A percentile compares a stretch with the other conserved stretches of the same genome.
Evolutionary conservation across 176 grass and related monocot genomes (phyloP).

Genomic region (Guadua angustifolia): DNA sequence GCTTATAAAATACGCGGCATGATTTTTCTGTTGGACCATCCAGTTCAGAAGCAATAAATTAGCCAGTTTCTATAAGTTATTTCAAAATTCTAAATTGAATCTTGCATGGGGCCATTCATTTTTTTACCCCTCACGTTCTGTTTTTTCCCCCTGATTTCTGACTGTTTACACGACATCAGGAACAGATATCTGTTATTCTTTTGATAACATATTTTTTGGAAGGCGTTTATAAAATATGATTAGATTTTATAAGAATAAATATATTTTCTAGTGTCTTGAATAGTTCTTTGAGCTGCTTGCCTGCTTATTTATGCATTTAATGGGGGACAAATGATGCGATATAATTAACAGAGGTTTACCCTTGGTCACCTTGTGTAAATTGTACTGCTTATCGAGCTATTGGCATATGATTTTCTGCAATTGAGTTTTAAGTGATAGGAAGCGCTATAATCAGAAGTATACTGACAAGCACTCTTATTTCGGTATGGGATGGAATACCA

Average conservation of each 20-base stretch:
- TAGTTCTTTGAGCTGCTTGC: not conserved
- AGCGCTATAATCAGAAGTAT: not conserved
- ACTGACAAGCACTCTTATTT: not conserved
- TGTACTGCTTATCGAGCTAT: too few relatives aligned
- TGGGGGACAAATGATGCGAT: not conserved
- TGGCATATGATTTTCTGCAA: too few relatives aligned
- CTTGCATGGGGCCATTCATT: not conserved
- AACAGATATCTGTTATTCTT: not conserved
- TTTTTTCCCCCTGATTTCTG: not conserved
- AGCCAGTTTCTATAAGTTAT: not conserved
- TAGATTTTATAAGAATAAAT: not conserved
- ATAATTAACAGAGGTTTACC: not conserved
- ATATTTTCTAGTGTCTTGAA: not conserved
- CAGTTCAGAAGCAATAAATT: constrained; percentile 6
- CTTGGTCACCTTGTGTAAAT: too few relatives aligned
- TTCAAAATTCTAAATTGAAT: not conserved
- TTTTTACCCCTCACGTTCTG: not conserved
- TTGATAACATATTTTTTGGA: not conserved
- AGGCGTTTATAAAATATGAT: not conserved
- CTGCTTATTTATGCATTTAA: not conserved
- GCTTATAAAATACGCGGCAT: not conserved
- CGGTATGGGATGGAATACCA: not conserved
- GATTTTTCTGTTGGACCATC: not conserved
- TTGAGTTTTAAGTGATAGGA: too few relatives aligned
- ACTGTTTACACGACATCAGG: not conserved